These are phyloP conservation scores for Delitschia confertaspora DNA, from an alignment of 495 filamentous ascomycete genomes.

Conservation along the genomic window DNA sequence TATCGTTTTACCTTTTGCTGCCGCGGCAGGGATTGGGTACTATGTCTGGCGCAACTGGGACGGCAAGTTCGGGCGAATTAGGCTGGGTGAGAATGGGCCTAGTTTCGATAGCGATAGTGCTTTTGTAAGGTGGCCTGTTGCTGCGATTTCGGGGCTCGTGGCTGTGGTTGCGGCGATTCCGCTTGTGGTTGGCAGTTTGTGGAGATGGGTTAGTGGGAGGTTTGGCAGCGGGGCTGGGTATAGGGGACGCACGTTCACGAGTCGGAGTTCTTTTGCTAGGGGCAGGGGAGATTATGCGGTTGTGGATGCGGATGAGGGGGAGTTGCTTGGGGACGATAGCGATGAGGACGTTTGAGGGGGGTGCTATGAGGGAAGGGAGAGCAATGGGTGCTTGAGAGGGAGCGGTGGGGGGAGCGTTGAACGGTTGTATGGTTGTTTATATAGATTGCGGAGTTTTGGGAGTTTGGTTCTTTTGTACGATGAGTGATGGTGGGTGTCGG, in stretches of 20 bases:
- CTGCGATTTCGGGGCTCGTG: constrained; percentile 65
- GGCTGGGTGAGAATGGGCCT: constrained; percentile 54
- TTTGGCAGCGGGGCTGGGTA: constrained; percentile 29
- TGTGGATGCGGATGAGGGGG: constrained; percentile 88
- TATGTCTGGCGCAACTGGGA: constrained; percentile 81
- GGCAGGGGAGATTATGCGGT: constrained; percentile 75
- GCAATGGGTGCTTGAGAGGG: too few species aligned
- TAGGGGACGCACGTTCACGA: constrained; percentile 61
- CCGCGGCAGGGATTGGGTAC: constrained; percentile 66
- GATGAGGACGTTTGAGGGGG: constrained; percentile 86
- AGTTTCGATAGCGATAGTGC: constrained; percentile 56
- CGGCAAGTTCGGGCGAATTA: constrained; percentile 82
- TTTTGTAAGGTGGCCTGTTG: constrained; percentile 69
- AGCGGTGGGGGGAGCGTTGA: too few species aligned
- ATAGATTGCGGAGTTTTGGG: too few species aligned
- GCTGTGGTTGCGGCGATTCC: constrained; percentile 69
- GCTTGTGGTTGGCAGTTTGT: constrained; percentile 55
- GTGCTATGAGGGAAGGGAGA: too few species aligned
- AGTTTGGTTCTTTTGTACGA: too few species aligned
- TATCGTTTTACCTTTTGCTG: constrained; percentile 59
- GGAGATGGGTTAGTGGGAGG: constrained; percentile 47
- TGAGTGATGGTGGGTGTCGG: too few species aligned
- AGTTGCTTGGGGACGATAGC: constrained; percentile 83
- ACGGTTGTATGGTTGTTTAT: too few species aligned
- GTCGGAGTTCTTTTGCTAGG: constrained; percentile 73